A percentile compares a stretch with the other conserved stretches of the same genome.
These are phyloP conservation scores for Didymella glomerata DNA, from an alignment of 2,329 filamentous ascomycete species.

Conservation along the genomic window DNA sequence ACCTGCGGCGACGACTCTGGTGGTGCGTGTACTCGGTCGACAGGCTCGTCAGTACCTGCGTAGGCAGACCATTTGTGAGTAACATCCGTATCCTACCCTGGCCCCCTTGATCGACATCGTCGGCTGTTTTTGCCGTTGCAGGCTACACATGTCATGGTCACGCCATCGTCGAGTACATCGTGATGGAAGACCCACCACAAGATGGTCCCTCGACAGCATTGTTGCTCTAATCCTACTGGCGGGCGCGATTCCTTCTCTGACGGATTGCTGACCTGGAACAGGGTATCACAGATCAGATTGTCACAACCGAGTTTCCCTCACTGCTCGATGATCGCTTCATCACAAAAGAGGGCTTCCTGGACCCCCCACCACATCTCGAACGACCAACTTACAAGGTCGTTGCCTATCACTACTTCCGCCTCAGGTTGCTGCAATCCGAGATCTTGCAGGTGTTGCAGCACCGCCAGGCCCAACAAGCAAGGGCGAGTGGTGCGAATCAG, in stretches of 20 bases:
- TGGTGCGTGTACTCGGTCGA: slow-evolving; percentile 98
- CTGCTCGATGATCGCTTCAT: slow-evolving; percentile 88
- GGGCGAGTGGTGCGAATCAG: slow-evolving; percentile 69
- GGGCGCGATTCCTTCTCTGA: background rate
- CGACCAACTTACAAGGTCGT: slow-evolving; percentile 88
- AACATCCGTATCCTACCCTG: background rate
- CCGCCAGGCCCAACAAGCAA: slow-evolving; percentile 83
- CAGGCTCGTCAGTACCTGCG: slow-evolving; percentile 91
- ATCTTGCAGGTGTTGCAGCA: slow-evolving; percentile 94
- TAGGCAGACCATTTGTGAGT: slow-evolving; percentile 81
- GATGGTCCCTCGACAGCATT: no score
- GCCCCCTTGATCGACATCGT: background rate
- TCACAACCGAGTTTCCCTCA: slow-evolving; percentile 94
- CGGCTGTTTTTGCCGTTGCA: no score
- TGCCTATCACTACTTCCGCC: slow-evolving; percentile 88
- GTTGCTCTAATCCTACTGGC: background rate
- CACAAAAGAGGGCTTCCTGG: slow-evolving; percentile 76
- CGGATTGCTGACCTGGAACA: slow-evolving; percentile 3
- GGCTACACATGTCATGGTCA: no score
- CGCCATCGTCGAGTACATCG: no score
- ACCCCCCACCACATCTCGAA: slow-evolving; percentile 64
- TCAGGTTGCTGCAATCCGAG: slow-evolving; percentile 89
- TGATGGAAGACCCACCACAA: no score
- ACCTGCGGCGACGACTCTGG: slow-evolving; percentile 87
- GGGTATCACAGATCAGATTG: slow-evolving; percentile 90